Conservation (phyloP, 495 filamentous ascomycete genomes). For the Trichoderma erinaceum region DNA sequence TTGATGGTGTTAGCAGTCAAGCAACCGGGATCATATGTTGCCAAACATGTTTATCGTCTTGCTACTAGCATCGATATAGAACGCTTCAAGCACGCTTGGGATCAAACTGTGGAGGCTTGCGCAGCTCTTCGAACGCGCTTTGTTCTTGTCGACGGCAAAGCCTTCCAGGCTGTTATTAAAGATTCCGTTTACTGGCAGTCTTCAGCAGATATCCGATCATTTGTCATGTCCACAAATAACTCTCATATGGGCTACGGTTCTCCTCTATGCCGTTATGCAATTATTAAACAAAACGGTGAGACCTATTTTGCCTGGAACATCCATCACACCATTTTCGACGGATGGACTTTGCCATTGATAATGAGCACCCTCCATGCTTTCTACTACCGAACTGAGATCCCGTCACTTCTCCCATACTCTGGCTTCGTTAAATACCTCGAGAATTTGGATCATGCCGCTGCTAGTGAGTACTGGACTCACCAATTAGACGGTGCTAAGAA, state of each 20-base stretch:
- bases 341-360: slow-evolving; percentile 10
- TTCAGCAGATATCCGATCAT: not conserved
- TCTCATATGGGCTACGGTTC: slow-evolving; percentile 14
- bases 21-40: slow-evolving; percentile 36
- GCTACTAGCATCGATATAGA: slow-evolving; percentile 32
- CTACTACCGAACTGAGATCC: not conserved
- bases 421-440: not conserved
- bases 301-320: slow-evolving; percentile 14
- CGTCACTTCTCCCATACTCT: not conserved
- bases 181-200: slow-evolving; percentile 14
- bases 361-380: slow-evolving; percentile 7
- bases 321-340: slow-evolving; percentile 16
- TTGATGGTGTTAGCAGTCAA: slow-evolving; percentile 40
- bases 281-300: slow-evolving; percentile 2
- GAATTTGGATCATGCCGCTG: not conserved
- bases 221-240: not conserved
- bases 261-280: not conserved
- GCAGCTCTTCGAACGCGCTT: slow-evolving; percentile 60
- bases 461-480: slow-evolving; percentile 18
- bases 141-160: slow-evolving; percentile 16
- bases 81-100: slow-evolving; percentile 44
- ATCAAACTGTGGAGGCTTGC: slow-evolving; percentile 43
- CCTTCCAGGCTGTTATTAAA: slow-evolving; percentile 23
- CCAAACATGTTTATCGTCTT: slow-evolving; percentile 39
- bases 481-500: slow-evolving; percentile 26